Conservation (phyloP, 2,329 filamentous ascomycete species). For the Drechslerella stenobrocha region DNA sequence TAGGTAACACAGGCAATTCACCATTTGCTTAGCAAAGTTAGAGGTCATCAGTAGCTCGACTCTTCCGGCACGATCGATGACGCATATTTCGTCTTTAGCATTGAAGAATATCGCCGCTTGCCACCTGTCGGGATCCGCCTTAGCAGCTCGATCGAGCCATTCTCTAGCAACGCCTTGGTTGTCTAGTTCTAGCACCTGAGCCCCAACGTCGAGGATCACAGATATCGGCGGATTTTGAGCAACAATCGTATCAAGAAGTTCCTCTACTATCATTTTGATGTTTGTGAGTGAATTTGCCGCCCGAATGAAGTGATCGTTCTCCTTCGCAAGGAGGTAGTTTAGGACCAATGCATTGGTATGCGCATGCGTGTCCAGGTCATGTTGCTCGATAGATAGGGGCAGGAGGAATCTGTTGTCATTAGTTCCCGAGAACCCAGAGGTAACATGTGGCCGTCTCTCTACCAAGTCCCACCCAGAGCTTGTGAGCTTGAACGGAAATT, state of each 20-base stretch:
- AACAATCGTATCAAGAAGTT: slow-evolving; percentile 59
- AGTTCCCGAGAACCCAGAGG: slow-evolving; percentile 71
- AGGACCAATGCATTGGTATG: slow-evolving; percentile 72
- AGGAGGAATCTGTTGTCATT: slow-evolving; percentile 66
- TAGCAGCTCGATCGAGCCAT: slow-evolving; percentile 59
- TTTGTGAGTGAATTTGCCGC: slow-evolving; percentile 14
- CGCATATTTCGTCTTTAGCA: slow-evolving; percentile 61
- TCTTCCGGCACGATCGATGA: slow-evolving; percentile 60
- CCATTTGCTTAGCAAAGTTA: slow-evolving; percentile 63
- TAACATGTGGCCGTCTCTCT: slow-evolving; percentile 58
- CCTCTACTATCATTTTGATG: slow-evolving; percentile 52
- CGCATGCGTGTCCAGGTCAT: slow-evolving; percentile 61
- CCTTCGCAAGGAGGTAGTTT: slow-evolving; percentile 61
- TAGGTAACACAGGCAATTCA: slow-evolving; percentile 67
- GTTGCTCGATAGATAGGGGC: slow-evolving; percentile 63
- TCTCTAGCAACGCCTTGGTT: slow-evolving; percentile 62
- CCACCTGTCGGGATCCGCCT: slow-evolving; percentile 16
- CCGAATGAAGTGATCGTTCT: slow-evolving; percentile 58
- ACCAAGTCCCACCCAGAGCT: slow-evolving; percentile 71
- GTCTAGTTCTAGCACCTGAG: slow-evolving; percentile 67
- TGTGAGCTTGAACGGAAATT: slow-evolving; percentile 67
- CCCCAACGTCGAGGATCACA: slow-evolving; percentile 72
- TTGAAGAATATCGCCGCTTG: slow-evolving; percentile 64
- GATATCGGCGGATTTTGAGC: slow-evolving; percentile 57
- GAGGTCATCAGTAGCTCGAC: slow-evolving; percentile 63